Percentiles rank a stretch among this genome's conserved stretches.
Evolutionary conservation across 2,329 filamentous ascomycete genomes (phyloP).

Genomic region (Trichophyton rubrum): DNA sequence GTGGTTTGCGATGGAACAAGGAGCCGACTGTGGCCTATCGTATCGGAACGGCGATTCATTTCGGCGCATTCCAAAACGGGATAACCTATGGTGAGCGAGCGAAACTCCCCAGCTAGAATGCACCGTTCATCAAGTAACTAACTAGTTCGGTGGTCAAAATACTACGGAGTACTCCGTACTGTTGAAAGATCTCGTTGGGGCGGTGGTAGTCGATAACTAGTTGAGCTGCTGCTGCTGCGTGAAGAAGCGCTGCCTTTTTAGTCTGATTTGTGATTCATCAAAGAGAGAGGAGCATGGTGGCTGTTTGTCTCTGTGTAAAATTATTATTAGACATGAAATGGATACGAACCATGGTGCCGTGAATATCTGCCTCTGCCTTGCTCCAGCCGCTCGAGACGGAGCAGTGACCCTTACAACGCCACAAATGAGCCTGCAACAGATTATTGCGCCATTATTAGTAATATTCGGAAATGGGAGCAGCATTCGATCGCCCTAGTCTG

Average conservation of each 20-base stretch:
- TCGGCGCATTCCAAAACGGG: neutral
- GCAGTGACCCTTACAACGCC: neutral
- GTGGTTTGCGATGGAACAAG: constrained; percentile 1
- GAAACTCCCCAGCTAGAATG: neutral
- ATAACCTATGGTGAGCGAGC: neutral
- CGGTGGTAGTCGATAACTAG: too few relatives aligned
- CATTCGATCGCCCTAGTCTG: neutral
- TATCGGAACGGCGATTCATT: constrained; percentile 1
- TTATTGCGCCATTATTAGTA: constrained; percentile 3
- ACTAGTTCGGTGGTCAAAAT: neutral
- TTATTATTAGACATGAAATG: neutral
- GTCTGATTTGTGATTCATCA: neutral
- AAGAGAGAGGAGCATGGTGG: neutral
- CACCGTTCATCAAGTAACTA: neutral
- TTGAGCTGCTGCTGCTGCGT: neutral
- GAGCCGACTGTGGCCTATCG: constrained; percentile 2
- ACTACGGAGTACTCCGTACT: neutral
- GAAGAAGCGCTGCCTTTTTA: neutral
- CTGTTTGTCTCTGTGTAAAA: neutral
- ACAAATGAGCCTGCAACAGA: neutral
- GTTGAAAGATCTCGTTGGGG: neutral
- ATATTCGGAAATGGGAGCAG: neutral
- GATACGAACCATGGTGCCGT: neutral
- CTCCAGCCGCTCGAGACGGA: neutral
- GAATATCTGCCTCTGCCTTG: neutral